A percentile compares a stretch with the other conserved stretches of the same genome.
Evolutionary conservation across 345 rosid species (phyloP).

Genomic region (Moricandia arvensis): DNA sequence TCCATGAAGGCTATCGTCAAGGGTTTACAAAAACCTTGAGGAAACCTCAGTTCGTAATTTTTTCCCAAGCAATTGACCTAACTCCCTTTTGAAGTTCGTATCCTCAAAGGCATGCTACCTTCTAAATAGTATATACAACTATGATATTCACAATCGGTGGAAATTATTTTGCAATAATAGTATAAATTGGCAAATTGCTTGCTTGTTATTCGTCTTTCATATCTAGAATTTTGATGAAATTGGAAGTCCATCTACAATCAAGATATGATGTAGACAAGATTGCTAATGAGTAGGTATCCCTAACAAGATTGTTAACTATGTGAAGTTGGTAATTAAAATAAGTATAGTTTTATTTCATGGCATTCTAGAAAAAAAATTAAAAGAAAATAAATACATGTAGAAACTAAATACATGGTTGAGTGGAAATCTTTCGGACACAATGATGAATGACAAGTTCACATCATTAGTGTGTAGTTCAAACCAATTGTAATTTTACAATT

Average conservation of each 20-base stretch:
- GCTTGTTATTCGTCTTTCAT: not conserved
- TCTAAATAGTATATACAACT: not conserved
- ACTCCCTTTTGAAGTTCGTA: constrained; percentile 31
- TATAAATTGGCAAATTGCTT: not conserved
- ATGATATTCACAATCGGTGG: not conserved
- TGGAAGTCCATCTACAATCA: not conserved
- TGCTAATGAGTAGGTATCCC: not conserved
- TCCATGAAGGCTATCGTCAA: constrained; percentile 29
- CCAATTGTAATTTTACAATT: not conserved
- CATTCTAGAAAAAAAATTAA: not conserved
- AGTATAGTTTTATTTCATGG: not conserved
- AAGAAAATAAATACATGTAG: not conserved
- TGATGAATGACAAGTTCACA: constrained; percentile 21
- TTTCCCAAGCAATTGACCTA: constrained; percentile 40
- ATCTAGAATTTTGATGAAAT: not conserved
- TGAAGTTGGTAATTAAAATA: constrained; percentile 18
- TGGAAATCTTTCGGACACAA: constrained; percentile 2
- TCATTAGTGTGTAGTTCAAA: constrained; percentile 15
- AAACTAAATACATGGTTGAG: not conserved
- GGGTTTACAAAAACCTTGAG: constrained; percentile 1
- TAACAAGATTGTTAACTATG: not conserved
- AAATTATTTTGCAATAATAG: too few species aligned
- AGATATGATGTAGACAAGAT: constrained; percentile 23
- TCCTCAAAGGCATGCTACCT: constrained; percentile 39
- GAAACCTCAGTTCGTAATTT: constrained; percentile 21